These are phyloP conservation scores for Corymbia maculata DNA, from an alignment of 345 rosid species.

Conservation along the genomic window DNA sequence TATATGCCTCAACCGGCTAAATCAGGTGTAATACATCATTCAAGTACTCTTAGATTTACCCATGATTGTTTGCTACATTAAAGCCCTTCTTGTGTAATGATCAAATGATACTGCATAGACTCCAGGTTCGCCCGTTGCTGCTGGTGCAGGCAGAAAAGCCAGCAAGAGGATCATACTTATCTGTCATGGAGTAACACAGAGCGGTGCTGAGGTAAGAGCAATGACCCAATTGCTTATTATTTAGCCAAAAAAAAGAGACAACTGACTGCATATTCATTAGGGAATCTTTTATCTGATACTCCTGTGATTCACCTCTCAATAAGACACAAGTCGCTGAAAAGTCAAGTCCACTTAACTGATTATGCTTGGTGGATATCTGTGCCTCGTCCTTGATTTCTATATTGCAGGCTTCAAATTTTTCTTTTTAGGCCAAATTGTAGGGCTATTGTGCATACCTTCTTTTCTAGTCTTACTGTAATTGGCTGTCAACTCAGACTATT, in stretches of 20 bases:
- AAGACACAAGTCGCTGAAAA: neutral
- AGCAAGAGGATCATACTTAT: conserved; percentile 69
- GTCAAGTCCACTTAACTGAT: neutral
- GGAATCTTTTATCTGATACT: neutral
- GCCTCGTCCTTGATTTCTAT: neutral
- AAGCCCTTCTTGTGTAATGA: neutral
- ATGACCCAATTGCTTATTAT: neutral
- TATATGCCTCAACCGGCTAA: conserved; percentile 79
- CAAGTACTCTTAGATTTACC: neutral
- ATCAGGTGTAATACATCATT: conserved; percentile 44
- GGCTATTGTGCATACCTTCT: neutral
- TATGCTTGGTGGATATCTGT: neutral
- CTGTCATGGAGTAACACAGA: conserved; percentile 57
- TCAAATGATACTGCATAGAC: conserved; percentile 28
- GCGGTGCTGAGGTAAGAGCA: conserved; percentile 31
- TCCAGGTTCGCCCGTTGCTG: conserved; percentile 70
- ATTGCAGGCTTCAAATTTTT: neutral
- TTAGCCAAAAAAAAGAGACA: neutral
- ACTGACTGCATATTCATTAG: neutral
- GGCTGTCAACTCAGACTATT: neutral
- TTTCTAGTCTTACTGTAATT: neutral
- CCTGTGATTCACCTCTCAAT: neutral
- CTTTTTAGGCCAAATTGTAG: neutral
- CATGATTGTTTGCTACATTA: neutral
- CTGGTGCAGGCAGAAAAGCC: conserved; percentile 67